These are phyloP conservation scores for Aureobasidium sp. DNA, from an alignment of 2,329 filamentous ascomycete species.

Conservation along the genomic window DNA sequence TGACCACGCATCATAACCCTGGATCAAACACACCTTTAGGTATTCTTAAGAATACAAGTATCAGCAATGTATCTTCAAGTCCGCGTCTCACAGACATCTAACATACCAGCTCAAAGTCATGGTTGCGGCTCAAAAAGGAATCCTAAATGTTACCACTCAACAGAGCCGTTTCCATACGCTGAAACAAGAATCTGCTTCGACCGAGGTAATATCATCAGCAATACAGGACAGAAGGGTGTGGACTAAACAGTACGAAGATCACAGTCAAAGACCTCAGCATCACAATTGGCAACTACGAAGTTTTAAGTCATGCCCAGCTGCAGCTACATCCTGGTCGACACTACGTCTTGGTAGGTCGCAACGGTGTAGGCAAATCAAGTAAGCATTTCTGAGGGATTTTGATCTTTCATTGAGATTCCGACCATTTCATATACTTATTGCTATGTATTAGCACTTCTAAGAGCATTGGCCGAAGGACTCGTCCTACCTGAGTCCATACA, in stretches of 20 bases:
- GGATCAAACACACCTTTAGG: too few species aligned
- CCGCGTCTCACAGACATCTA: neutral
- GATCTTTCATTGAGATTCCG: too few species aligned
- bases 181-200: neutral
- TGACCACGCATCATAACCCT: neutral
- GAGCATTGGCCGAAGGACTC: conserved; percentile 68
- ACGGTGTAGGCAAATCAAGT: conserved; percentile 80
- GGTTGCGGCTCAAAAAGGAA: neutral
- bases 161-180: neutral
- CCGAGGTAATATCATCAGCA: neutral
- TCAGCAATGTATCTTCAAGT: neutral
- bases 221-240: neutral
- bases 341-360: conserved; percentile 73
- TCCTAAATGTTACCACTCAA: neutral
- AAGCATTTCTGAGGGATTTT: conserved; percentile 23
- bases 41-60: neutral
- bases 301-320: conserved; percentile 62
- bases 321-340: conserved; percentile 64
- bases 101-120: neutral
- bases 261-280: conserved; percentile 1
- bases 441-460: conserved; percentile 52
- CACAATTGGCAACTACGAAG: conserved; percentile 39
- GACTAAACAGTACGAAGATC: neutral
- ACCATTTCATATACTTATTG: neutral
- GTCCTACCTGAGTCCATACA: conserved; percentile 63